Evolutionary conservation across 768 basidiomycete species (phyloP), one percentile per base, ranked within the genome.

Genomic region (Paxillus rubicundulus): DNA sequence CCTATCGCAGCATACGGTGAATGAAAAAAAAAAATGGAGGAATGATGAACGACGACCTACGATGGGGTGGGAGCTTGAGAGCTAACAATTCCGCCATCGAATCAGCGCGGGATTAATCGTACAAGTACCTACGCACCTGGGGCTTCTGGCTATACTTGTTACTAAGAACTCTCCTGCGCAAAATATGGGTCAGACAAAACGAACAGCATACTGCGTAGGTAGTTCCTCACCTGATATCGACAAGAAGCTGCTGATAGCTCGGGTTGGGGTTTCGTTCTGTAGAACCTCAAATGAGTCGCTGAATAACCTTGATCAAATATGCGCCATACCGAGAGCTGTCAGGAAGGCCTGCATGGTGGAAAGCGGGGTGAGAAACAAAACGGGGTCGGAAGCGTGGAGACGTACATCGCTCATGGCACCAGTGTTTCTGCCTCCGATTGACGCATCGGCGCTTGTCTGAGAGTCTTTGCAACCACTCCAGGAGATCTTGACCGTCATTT

Each of bases 391-490:
- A 30, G 14, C 18, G 12, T 24, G 20, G 13, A 18, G 16, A 75
- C 84, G 28, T 61, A 88, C 87, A 64, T 76, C 84, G 68, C 84
- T 88, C 89, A 91, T 91, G 7, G 89, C 89, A 43, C 89, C 89
- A 5, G 84, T 85, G 8, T 81, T 86, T 28, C 77, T 68, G 4
- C 86, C 87, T 10, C 77, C 73, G 63, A 89, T 85, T 38, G 75
- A 71, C 4, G 87, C 81, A 61, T 91, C 89, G 16, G 88, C 88
- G 59, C 87, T 89, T n/a, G 87, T 90, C 66, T 90, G 87, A 14
- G 82, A 76, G 64, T 90, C 89, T 56, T 86, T 87, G 67, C 88
- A 89, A 24, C 87, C 89, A 63, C 86, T 87, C 80, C 84, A 90
- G n/a, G 85, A 86, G n/a, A 90, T 86, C 88, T 90, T 14, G 1